phyloP scores from a whole-genome alignment of 805 yeast genomes.

The Ogataea salicorniae region DNA sequence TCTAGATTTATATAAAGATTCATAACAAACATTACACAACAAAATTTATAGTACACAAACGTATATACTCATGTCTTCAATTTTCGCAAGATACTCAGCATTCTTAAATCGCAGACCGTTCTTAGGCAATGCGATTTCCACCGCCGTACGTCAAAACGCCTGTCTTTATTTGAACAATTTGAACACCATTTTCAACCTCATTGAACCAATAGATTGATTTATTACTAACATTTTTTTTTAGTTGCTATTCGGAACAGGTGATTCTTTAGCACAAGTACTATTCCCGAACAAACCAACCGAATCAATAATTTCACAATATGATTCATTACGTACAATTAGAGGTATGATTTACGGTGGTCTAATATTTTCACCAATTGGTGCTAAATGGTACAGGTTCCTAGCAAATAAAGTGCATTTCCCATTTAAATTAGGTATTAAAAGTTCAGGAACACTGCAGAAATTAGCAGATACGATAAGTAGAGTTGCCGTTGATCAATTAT shows the following conservation, averaged over 20 bases:
- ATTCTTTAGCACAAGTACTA: conserved; percentile 59
- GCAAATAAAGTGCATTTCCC: conserved; percentile 37
- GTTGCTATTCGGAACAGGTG: conserved; percentile 68
- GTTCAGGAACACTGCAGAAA: conserved; percentile 8
- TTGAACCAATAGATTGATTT: too few species aligned
- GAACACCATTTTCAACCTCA: too few species aligned
- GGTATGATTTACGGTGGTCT: conserved; percentile 68
- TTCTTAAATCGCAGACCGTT: conserved; percentile 31
- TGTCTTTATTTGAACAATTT: too few species aligned
- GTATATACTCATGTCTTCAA: not conserved
- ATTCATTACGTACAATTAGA: conserved; percentile 51
- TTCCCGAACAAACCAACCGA: conserved; percentile 29
- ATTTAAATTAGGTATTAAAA: conserved; percentile 1
- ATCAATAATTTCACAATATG: conserved; percentile 30
- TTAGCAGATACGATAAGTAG: conserved; percentile 37
- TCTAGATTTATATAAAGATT: too few species aligned
- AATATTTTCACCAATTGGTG: conserved; percentile 72
- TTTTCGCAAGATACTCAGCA: conserved; percentile 7
- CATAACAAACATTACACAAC: not conserved
- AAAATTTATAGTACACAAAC: too few species aligned
- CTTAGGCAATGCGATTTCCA: conserved; percentile 41
- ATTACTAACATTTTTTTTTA: conserved; percentile 5
- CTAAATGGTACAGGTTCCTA: conserved; percentile 60
- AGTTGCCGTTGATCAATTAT: conserved; percentile 65
- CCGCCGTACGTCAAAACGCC: conserved; percentile 32